Conservation (phyloP, 257 asterid species). For the Echium plantagineum region DNA sequence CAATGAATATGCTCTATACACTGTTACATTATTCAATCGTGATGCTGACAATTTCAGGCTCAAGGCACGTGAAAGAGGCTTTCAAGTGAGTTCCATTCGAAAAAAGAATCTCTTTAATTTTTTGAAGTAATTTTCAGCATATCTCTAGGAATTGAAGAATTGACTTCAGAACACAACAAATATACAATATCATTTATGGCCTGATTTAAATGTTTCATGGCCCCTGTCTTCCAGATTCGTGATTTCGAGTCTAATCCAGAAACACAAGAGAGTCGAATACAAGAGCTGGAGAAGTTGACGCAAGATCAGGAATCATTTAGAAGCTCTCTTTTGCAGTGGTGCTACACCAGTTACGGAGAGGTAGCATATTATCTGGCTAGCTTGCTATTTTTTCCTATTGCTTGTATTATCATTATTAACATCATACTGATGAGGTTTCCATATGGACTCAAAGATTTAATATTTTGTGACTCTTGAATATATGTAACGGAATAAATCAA, state of each 20-base stretch:
- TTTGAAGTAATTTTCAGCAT: background rate
- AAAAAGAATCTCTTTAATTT: slow-evolving; percentile 8
- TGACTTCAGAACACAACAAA: background rate
- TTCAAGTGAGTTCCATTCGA: slow-evolving; percentile 42
- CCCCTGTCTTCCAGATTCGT: slow-evolving; percentile 45
- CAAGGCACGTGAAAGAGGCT: slow-evolving; percentile 78
- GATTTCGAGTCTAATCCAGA: slow-evolving; percentile 63
- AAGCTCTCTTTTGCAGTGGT: slow-evolving; percentile 72
- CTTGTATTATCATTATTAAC: background rate
- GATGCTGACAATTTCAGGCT: slow-evolving; percentile 87
- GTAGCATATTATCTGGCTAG: slow-evolving; percentile 23
- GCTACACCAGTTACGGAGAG: slow-evolving; percentile 86
- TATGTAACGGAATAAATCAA: too few species aligned
- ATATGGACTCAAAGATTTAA: too few species aligned
- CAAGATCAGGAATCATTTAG: slow-evolving; percentile 70
- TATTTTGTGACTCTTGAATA: too few species aligned
- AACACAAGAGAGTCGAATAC: slow-evolving; percentile 61
- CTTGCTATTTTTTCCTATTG: background rate
- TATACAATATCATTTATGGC: slow-evolving; percentile 2
- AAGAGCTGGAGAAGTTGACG: slow-evolving; percentile 56
- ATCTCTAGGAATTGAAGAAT: slow-evolving; percentile 5
- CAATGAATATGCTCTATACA: slow-evolving; percentile 70
- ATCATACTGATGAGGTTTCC: background rate
- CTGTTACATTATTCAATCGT: slow-evolving; percentile 70
- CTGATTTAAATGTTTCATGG: slow-evolving; percentile 15